A percentile compares a stretch with the other conserved stretches of the same genome.
Evolutionary conservation across 345 rosid genomes (phyloP).

Genomic region (Eucalyptus sp.): DNA sequence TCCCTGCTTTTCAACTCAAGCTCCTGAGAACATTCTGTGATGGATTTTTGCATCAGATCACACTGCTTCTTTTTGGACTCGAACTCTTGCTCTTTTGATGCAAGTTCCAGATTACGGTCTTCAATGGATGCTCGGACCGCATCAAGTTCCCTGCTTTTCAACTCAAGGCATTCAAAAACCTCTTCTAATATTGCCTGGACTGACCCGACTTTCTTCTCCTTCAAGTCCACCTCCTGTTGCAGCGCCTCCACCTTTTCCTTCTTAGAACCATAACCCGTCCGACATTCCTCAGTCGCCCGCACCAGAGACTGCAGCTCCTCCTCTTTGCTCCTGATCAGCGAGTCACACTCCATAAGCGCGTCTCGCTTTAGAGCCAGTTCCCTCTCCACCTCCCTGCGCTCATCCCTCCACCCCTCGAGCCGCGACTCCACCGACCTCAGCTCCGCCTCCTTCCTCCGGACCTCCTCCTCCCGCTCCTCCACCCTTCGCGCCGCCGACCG

Average conservation of each 20-base stretch:
- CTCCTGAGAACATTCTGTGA: not conserved
- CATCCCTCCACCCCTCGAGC: not conserved
- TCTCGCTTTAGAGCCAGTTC: not conserved
- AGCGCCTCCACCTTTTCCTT: not conserved
- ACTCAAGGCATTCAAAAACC: not conserved
- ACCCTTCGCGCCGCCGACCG: not conserved
- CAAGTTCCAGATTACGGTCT: not conserved
- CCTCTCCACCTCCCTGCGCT: not conserved
- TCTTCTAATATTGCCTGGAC: not conserved
- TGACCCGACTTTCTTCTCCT: not conserved
- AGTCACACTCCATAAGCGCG: not conserved
- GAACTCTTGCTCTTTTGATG: not conserved
- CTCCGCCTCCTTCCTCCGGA: not conserved
- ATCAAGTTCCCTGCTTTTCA: not conserved
- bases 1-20: not conserved
- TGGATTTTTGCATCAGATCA: not conserved
- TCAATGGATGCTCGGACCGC: not conserved
- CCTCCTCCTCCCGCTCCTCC: not conserved
- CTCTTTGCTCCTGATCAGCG: not conserved
- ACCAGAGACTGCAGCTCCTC: not conserved
- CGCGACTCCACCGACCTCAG: not conserved
- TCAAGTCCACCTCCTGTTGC: not conserved
- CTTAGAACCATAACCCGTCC: not conserved
- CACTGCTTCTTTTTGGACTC: slow-evolving; percentile 2
- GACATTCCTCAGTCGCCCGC: not conserved